Evolutionary conservation across 805 yeast species (phyloP), one percentile per base, ranked within the genome.

Genomic region (Maudiozyma pseudohumilis): DNA sequence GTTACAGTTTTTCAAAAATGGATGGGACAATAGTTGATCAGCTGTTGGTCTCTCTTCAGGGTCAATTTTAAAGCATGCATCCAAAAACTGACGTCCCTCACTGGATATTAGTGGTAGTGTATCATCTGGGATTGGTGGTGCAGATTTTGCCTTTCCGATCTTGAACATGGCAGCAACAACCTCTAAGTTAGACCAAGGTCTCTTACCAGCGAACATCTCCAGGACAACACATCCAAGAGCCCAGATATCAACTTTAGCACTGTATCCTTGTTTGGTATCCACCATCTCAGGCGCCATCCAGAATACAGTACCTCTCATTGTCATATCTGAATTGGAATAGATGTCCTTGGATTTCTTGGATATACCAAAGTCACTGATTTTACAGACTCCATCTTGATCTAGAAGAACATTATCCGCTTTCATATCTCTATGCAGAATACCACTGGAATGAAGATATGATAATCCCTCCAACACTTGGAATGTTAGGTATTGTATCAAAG

Each of bases 281-380:
- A 92, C 87, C 46, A 94, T 95, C 55, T 92, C 99, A 0, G 99
- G 99, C 1, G 99, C 99, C 98, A 92, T 92, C 98, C 98, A 92
- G 59, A 88, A 92, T 1, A 94, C 86, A 0, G 98, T 88, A 18
- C 99, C 99, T 60, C 94, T 95, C 94, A 85, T 86, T 10, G 96
- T 88, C 95, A 88, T 84, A 39, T 86, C 96, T 4, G 95, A 86
- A 57, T 92, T 87, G 22, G 83, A 78, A 56, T 92, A 89, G 18
- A 89, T 84, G 55, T 92, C 88, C 32, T 77, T 72, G 10, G 86
- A 75, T 52, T 77, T 75, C 56, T 86, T 88, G 29, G 96, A 87
- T 36, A 92, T 92, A 32, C 98, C 98, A 64, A 92, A 92, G 60
- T 92, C 98, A 11, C 95, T 81, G 34, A 92, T 92, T 61, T 92